A percentile compares a stretch with the other conserved stretches of the same genome.
Evolutionary conservation across 805 yeast genomes (phyloP).

Genomic region (Wickerhamiella alocasiicola): DNA sequence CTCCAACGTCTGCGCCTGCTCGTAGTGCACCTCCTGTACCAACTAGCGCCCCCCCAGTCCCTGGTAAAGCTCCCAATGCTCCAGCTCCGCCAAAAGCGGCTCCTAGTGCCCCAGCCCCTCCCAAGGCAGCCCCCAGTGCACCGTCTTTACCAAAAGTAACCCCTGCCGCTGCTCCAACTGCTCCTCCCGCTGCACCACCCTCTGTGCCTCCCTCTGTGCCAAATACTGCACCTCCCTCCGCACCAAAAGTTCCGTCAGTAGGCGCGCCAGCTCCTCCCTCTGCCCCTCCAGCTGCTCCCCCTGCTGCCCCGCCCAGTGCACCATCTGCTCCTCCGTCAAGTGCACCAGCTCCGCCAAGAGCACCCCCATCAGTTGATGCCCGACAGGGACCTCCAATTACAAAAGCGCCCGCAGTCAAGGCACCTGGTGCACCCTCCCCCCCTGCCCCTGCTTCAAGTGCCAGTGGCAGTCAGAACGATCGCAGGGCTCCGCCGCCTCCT

Average conservation of each 20-base stretch:
- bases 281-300: slow-evolving; percentile 19
- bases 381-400: slow-evolving; percentile 20
- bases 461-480: slow-evolving; percentile 6
- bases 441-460: slow-evolving; percentile 1
- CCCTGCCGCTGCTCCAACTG: slow-evolving; percentile 11
- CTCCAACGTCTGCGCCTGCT: slow-evolving; percentile 10
- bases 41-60: slow-evolving; percentile 5
- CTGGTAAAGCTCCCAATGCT: slow-evolving; percentile 14
- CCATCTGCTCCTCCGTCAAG: slow-evolving; percentile 14
- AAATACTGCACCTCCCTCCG: slow-evolving; percentile 1
- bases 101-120: slow-evolving; percentile 14
- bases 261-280: slow-evolving; percentile 11
- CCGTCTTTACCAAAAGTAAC: too few species aligned
- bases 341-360: slow-evolving; percentile 19
- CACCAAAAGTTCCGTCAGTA: not conserved
- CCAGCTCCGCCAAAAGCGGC: slow-evolving; percentile 18
- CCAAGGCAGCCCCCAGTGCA: slow-evolving; percentile 1
- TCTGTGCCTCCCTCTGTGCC: slow-evolving; percentile 21
- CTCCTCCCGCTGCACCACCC: slow-evolving; percentile 26
- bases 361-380: slow-evolving; percentile 20
- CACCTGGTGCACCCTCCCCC: slow-evolving; percentile 17
- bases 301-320: slow-evolving; percentile 23
- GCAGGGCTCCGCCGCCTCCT: slow-evolving; percentile 10
- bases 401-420: slow-evolving; percentile 16
- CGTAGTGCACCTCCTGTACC: not conserved